Evolutionary conservation across 73 alveolate species (phyloP).

Genomic region (Halteria grandinella): DNA sequence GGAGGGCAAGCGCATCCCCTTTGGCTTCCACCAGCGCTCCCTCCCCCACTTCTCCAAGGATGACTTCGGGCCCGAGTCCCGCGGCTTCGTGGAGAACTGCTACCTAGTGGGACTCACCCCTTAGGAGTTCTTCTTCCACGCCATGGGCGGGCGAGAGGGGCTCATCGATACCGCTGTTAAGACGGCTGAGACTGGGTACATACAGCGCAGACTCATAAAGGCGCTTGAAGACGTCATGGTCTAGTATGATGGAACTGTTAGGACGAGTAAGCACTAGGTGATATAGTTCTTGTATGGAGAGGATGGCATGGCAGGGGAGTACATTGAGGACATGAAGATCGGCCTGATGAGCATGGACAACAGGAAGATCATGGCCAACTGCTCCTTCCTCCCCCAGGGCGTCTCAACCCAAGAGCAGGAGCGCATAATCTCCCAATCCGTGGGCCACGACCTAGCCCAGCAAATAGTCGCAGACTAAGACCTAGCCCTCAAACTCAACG

Average conservation of each 20-base stretch:
- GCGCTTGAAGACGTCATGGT: slow-evolving; percentile 99
- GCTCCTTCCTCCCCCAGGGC: slow-evolving; percentile 61
- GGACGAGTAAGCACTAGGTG: slow-evolving; percentile 96
- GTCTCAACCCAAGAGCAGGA: neutral
- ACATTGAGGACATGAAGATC: slow-evolving; percentile 89
- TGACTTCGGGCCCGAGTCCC: slow-evolving; percentile 99
- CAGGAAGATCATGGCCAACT: slow-evolving; percentile 63
- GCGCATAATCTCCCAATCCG: neutral
- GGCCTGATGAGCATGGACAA: slow-evolving; percentile 78
- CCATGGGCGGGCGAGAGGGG: slow-evolving; percentile 99
- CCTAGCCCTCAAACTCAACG: slow-evolving; percentile 57
- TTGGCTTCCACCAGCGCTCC: slow-evolving; percentile 97
- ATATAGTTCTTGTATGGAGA: slow-evolving; percentile 99
- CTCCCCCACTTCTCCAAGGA: slow-evolving; percentile 99
- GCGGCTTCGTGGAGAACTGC: slow-evolving; percentile 99
- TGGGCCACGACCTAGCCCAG: slow-evolving; percentile 74
- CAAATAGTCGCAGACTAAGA: slow-evolving; percentile 53
- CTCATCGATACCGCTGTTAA: slow-evolving; percentile 99
- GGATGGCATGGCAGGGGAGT: slow-evolving; percentile 99
- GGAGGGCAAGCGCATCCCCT: slow-evolving; percentile 99
- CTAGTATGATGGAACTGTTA: slow-evolving; percentile 99
- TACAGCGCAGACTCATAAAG: slow-evolving; percentile 98
- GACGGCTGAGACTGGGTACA: slow-evolving; percentile 99
- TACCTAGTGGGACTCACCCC: slow-evolving; percentile 97
- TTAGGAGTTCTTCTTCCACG: slow-evolving; percentile 99